Base-by-base conservation (phyloP, 225 moss, liverwort and hornwort genomes). In the Sphagnum contortum region DNA sequence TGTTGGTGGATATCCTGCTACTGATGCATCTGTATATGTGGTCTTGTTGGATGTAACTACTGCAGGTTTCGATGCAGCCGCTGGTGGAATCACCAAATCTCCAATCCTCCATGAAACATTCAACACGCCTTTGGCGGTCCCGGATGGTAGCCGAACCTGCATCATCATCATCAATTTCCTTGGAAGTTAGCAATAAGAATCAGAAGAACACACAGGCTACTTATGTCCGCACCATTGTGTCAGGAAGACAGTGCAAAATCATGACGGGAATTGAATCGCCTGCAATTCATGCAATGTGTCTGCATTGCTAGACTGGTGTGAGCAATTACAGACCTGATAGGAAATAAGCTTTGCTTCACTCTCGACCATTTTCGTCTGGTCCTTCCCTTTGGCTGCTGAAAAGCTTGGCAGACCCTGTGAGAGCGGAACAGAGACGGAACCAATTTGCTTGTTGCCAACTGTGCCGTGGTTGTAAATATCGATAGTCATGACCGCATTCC, bases 121-220 rank as follows among this genome's bases (percentile, higher is more conserved):
- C 10, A 94, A 61, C 8, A 76, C 75, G 48, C 94, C 94, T 60
- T 86, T 81, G n/a, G 63, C 56, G 29, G 81, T 87, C 12, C 91
- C 91, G 1, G 94, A 94, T 0, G 78, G 75, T 53, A 89, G 72
- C 12, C 69, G 85, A 9, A 94, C 75, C 87, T 94, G 83, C 67
- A 29, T 29, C 29, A 29, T 29, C 29, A 29, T 29, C 29, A 29
- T 29, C 29, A 29, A 29, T 29, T 29, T 29, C 29, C 83, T 48
- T 77, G 77, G 12, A 84, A 77, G 63, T 72, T 62, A 0, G 77
- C 9, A 61, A 84, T 73, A 53, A 75, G 71, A 12, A 57, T 29
- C 29, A 29, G 29, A 29, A 29, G 29, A 29, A 29, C 29, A 29
- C 29, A 29, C 29, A 29, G 29, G 29, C 29, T 29, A 29, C 29